Percentiles rank a stretch among this genome's conserved stretches.
Conservation (phyloP, 164 flowering plant genomes). For the Umbellularia californica region DNA sequence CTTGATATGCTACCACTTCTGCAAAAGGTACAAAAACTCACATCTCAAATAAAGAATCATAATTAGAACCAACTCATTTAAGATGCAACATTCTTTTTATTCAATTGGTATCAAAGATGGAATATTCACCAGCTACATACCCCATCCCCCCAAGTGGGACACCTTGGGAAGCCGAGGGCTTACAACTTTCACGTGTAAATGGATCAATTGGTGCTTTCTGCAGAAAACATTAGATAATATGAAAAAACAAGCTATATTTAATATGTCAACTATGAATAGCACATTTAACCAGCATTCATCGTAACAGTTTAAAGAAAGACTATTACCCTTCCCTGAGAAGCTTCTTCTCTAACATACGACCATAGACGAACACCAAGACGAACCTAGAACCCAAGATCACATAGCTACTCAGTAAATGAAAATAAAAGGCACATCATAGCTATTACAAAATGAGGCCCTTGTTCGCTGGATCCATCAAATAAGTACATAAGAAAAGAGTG, state of each 20-base stretch:
- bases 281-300: neutral
- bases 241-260: neutral
- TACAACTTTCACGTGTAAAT: conserved; percentile 81
- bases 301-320: neutral
- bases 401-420: conserved; percentile 1
- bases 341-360: conserved; percentile 95
- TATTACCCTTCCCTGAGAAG: conserved; percentile 91
- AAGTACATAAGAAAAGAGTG: conserved; percentile 6
- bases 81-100: neutral
- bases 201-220: conserved; percentile 99
- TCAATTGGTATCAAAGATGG: neutral
- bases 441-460: neutral
- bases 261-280: neutral
- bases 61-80: neutral
- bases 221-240: conserved; percentile 6
- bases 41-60: neutral
- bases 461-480: conserved; percentile 5
- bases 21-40: conserved; percentile 17
- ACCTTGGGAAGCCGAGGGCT: conserved; percentile 97
- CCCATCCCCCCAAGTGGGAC: conserved; percentile 99
- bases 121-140: conserved; percentile 36
- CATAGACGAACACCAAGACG: conserved; percentile 85
- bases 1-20: conserved; percentile 99
- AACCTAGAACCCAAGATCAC: conserved; percentile 39
- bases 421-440: neutral